Base-by-base conservation (phyloP, 306 rosid genomes). In the Dicorynia guianensis region DNA sequence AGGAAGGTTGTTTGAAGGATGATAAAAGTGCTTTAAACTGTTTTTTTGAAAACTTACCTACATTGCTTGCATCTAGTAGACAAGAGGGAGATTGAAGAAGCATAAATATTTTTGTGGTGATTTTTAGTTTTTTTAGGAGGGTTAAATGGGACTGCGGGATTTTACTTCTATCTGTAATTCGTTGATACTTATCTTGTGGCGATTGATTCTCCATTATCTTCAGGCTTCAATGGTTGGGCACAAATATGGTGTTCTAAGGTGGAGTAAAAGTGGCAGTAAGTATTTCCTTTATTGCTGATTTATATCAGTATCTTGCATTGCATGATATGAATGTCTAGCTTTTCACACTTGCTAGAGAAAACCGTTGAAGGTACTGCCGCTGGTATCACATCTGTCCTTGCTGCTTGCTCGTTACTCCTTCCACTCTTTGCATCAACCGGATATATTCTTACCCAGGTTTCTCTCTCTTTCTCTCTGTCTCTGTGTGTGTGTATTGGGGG, bases 281-380 rank as follows among this genome's bases (percentile, higher is more conserved):
- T 84, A 79, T 80, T 67, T 54, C 53, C 50, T 4, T 82, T 36
- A 40, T 30, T 61, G 33, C 8, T 76, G 46, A 48, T 78, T 63
- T 84, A 58, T 79, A 62, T 36, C 25, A 6, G 60, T 61, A 34
- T 67, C 50, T 67, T 79, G 59, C 40, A 6, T 67, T 78, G 12
- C 72, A 53, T 67, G 78, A 63, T 67, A 15, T 71, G 39, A 76
- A 75, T 75, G 59, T 34, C 74, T 48, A 38, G 70, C 57, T 57
- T 75, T 70, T 20, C 73, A 74, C 66, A 25, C 50, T 85, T 82
- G 50, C 76, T 81, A 95, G 99, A 92, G 92, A 95, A 92, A 90
- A 95, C 99, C 30, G 81, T 95, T 79, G 99, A 95, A 92, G 99
- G 97, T 34, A 95, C 99, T 47, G 97, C 97, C 14, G 99, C 99